A percentile compares a stretch with the other conserved stretches of the same genome.
Evolutionary conservation across 164 flowering plant genomes (phyloP).

Genomic region (Stephania japonica): DNA sequence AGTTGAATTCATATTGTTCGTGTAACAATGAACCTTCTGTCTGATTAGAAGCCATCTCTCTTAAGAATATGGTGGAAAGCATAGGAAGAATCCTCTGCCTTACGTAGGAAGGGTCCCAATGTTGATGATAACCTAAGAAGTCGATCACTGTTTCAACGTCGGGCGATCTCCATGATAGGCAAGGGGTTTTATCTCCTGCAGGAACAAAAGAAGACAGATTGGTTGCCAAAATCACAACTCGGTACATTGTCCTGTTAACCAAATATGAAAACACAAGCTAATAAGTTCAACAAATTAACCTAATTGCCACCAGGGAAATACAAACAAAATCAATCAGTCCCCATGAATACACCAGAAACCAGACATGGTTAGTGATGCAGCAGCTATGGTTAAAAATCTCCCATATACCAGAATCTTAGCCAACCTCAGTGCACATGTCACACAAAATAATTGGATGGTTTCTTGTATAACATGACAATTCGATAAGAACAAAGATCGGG

Average conservation of each 20-base stretch:
- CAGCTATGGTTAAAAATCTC: background rate
- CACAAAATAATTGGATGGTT: background rate
- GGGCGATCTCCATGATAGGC: conserved; percentile 57
- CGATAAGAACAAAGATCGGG: background rate
- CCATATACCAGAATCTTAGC: background rate
- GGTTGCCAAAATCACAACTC: background rate
- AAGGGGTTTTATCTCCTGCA: conserved; percentile 41
- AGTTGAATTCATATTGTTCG: conserved; percentile 73
- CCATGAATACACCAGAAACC: background rate
- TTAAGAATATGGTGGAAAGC: conserved; percentile 72
- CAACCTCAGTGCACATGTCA: background rate
- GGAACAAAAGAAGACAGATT: background rate
- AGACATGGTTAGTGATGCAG: background rate
- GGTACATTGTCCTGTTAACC: background rate
- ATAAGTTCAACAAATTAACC: background rate
- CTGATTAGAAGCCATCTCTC: conserved; percentile 58
- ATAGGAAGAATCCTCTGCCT: conserved; percentile 73
- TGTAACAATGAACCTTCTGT: conserved; percentile 29
- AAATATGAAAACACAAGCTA: background rate
- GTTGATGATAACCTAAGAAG: conserved; percentile 62
- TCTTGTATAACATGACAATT: background rate
- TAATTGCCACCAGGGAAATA: background rate
- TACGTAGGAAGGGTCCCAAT: conserved; percentile 73
- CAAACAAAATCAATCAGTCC: background rate
- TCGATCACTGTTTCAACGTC: conserved; percentile 55